Conservation (phyloP, 2,329 filamentous ascomycete genomes). For the Ceratocystis destructans region DNA sequence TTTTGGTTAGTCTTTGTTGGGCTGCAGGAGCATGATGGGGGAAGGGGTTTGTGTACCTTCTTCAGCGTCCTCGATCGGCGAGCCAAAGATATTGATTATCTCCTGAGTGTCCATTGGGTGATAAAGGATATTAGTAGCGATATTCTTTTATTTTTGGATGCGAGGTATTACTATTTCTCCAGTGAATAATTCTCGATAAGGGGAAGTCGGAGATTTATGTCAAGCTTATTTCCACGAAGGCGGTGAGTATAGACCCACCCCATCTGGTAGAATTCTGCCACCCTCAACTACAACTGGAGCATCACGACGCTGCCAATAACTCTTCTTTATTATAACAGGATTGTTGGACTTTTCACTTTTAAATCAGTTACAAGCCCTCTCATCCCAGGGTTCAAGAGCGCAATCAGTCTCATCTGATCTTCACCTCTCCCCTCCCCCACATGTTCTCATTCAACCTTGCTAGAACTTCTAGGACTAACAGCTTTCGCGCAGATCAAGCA, state of each 20-base stretch:
- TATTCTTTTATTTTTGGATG: background rate
- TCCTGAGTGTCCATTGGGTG: constrained; percentile 13
- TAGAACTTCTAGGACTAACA: too few species aligned
- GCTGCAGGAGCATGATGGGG: constrained; percentile 8
- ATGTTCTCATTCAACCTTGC: too few species aligned
- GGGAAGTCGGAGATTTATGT: background rate
- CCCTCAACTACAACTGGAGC: background rate
- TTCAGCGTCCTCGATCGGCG: constrained; percentile 35
- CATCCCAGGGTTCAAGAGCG: too few species aligned
- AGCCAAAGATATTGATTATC: constrained; percentile 15
- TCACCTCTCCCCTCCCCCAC: too few species aligned
- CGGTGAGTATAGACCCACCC: background rate
- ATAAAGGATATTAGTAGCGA: background rate
- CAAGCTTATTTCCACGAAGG: background rate
- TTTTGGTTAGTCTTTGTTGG: background rate
- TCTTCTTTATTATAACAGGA: too few species aligned
- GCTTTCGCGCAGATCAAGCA: too few species aligned
- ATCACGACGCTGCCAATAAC: too few species aligned
- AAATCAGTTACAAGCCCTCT: too few species aligned
- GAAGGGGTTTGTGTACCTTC: constrained; percentile 28
- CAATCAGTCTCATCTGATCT: too few species aligned
- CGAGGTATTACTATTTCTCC: background rate
- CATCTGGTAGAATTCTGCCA: background rate
- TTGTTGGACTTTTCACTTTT: too few species aligned
- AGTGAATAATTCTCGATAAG: background rate